These are phyloP conservation scores for Ambrosia trifida DNA, from an alignment of 129 eudicot genomes.

Conservation along the genomic window DNA sequence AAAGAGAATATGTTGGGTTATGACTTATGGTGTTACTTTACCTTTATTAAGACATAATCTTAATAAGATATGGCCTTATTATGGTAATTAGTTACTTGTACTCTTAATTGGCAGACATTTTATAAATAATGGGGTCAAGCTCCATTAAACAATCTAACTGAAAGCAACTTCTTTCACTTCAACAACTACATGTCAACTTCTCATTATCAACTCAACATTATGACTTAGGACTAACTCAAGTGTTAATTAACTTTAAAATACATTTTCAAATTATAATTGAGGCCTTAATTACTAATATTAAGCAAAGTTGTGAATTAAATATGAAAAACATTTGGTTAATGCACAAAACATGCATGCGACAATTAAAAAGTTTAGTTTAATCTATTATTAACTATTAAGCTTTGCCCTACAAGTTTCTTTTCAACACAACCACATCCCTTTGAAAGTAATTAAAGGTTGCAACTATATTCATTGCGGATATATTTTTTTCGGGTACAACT, in stretches of 20 bases:
- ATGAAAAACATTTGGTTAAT: neutral
- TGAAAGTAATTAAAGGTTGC: neutral
- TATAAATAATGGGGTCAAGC: neutral
- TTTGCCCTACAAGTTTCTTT: conserved; percentile 20
- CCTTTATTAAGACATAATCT: conserved; percentile 3
- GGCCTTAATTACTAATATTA: conserved; percentile 1
- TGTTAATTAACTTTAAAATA: neutral
- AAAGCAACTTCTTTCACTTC: conserved; percentile 17
- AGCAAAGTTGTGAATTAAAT: neutral
- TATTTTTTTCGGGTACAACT: no score
- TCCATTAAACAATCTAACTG: conserved; percentile 2
- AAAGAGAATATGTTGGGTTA: neutral
- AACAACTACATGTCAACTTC: conserved; percentile 12
- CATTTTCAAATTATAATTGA: conserved; percentile 1
- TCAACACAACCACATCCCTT: conserved; percentile 16
- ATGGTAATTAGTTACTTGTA: conserved; percentile 18
- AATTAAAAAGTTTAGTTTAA: neutral
- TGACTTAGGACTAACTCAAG: conserved; percentile 2
- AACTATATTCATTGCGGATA: neutral
- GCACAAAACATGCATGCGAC: conserved; percentile 13
- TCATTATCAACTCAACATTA: conserved; percentile 9
- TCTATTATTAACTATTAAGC: neutral
- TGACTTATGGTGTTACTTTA: neutral
- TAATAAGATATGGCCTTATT: conserved; percentile 1
- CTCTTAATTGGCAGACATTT: conserved; percentile 10